These are phyloP conservation scores for Kickxella alabastrina DNA, from an alignment of 192 early-diverging fungal species.

Conservation along the genomic window DNA sequence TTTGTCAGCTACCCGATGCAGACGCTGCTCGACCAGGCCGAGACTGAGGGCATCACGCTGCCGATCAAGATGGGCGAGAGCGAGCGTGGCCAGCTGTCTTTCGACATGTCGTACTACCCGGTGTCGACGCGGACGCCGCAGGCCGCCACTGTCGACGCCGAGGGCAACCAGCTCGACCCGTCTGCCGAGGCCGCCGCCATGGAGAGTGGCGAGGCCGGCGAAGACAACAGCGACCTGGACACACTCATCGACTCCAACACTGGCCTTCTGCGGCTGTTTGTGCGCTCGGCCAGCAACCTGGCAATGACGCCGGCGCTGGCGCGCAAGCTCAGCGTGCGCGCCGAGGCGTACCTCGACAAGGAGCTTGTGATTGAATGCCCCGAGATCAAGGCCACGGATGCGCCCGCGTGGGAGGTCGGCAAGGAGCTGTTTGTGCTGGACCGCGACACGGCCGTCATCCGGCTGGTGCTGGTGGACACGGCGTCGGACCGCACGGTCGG, in stretches of 20 bases:
- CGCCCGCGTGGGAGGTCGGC: constrained; percentile 75
- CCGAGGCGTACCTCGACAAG: constrained; percentile 57
- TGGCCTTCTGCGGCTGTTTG: constrained; percentile 64
- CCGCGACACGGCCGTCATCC: constrained; percentile 56
- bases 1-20: constrained; percentile 49
- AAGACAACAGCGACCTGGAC: constrained; percentile 49
- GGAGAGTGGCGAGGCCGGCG: constrained; percentile 14
- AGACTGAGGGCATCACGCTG: constrained; percentile 43
- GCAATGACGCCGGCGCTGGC: constrained; percentile 36
- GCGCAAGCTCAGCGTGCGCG: constrained; percentile 54
- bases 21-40: constrained; percentile 50
- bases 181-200: constrained; percentile 24
- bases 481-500: constrained; percentile 28
- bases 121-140: constrained; percentile 41
- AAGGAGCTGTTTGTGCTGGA: constrained; percentile 72
- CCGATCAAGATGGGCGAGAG: constrained; percentile 50
- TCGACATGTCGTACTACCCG: constrained; percentile 46
- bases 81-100: constrained; percentile 42
- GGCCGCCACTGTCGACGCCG: constrained; percentile 32
- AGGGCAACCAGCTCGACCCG: constrained; percentile 42
- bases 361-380: constrained; percentile 55
- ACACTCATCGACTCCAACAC: constrained; percentile 57
- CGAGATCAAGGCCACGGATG: constrained; percentile 66
- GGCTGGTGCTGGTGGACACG: constrained; percentile 59
- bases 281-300: constrained; percentile 68